Conservation (phyloP, 352 stramenopile genomes). For the Phytophthora litchii region DNA sequence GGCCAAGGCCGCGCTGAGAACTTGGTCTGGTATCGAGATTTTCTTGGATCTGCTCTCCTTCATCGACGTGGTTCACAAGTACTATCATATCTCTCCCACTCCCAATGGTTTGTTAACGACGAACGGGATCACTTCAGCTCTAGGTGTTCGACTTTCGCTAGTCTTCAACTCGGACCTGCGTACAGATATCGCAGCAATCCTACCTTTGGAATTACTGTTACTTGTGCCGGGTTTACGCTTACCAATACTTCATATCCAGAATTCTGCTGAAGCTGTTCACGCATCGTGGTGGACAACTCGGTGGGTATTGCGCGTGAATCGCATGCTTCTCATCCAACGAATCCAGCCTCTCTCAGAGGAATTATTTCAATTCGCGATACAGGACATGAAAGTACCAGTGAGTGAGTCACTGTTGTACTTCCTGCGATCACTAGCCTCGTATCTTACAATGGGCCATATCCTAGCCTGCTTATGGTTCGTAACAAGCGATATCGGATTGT, state of each 20-base stretch:
- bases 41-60: conserved; percentile 60
- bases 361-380: conserved; percentile 59
- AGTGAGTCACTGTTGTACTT: conserved; percentile 51
- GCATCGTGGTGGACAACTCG: conserved; percentile 39
- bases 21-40: conserved; percentile 59
- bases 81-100: conserved; percentile 19
- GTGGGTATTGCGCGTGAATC: conserved; percentile 57
- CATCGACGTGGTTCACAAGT: conserved; percentile 53
- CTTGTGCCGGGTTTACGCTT: conserved; percentile 2
- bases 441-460: conserved; percentile 58
- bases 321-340: conserved; percentile 42
- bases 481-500: conserved; percentile 41
- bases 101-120: no score
- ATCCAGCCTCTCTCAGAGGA: conserved; percentile 47
- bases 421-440: conserved; percentile 42
- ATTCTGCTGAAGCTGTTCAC: not conserved
- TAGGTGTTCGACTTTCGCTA: no score
- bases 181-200: no score
- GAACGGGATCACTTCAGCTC: no score
- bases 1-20: conserved; percentile 13
- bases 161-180: no score
- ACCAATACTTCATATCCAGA: conserved; percentile 1
- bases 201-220: conserved; percentile 10
- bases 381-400: conserved; percentile 54
- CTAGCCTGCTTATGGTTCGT: conserved; percentile 65